Evolutionary conservation across 768 basidiomycete species (phyloP).

Genomic region (Russula virescens): DNA sequence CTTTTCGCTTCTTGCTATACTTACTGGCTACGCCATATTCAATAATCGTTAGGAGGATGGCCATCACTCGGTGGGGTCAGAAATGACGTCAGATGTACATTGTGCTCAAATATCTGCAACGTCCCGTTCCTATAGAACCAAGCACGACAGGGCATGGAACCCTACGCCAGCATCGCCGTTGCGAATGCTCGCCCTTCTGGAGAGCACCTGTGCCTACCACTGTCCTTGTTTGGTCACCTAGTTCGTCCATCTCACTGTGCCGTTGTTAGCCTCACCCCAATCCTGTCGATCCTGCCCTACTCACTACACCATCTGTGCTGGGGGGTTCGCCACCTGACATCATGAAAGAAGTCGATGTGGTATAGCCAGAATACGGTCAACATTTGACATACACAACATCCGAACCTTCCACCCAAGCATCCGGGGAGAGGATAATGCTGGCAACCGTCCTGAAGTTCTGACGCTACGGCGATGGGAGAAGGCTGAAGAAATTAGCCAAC

Average conservation of each 20-base stretch:
- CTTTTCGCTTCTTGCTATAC: conserved; percentile 3
- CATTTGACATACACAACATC: too few species aligned
- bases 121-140: too few species aligned
- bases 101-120: not conserved
- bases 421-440: too few species aligned
- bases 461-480: too few species aligned
- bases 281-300: conserved; percentile 52
- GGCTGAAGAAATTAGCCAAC: too few species aligned
- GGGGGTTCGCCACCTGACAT: not conserved
- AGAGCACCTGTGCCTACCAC: not conserved
- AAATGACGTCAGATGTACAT: not conserved
- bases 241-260: conserved; percentile 9
- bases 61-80: not conserved
- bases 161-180: conserved; percentile 9
- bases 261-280: conserved; percentile 53
- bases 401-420: too few species aligned
- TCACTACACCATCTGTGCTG: conserved; percentile 43
- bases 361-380: too few species aligned
- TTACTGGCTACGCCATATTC: conserved; percentile 4
- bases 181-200: not conserved
- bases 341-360: too few species aligned
- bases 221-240: not conserved
- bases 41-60: conserved; percentile 1
- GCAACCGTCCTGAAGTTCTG: too few species aligned
- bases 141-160: not conserved